phyloP scores from a whole-genome alignment of 202 grass and related monocot species.

The Thinopyrum obtusiflorum region DNA sequence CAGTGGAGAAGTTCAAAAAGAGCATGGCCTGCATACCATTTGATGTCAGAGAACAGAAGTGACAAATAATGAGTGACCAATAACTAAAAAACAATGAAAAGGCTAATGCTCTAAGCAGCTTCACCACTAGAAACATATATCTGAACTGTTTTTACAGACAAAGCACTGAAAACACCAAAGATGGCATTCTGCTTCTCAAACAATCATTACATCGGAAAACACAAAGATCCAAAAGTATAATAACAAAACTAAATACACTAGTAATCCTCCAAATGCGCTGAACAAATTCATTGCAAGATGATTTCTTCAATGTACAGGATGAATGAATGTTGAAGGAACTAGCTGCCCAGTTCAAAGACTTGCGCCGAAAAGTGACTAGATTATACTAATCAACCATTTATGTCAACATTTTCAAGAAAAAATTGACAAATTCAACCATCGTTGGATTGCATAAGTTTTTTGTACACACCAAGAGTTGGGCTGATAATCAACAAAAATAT shows the following conservation, averaged over 20 bases:
- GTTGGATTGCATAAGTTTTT: background rate
- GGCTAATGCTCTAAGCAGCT: background rate
- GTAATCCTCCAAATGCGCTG: background rate
- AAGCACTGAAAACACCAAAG: background rate
- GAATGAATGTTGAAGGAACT: background rate
- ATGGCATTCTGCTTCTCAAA: background rate
- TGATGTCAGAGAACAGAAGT: conserved; percentile 18
- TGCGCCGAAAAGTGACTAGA: background rate
- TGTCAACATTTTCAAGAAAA: background rate
- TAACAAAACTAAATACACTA: background rate
- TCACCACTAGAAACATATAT: background rate
- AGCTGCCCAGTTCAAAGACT: background rate
- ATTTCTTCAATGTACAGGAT: background rate
- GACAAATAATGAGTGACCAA: conserved; percentile 7
- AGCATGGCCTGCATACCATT: conserved; percentile 65
- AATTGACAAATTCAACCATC: background rate
- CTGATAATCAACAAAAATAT: background rate
- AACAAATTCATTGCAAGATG: background rate
- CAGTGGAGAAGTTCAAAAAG: conserved; percentile 75
- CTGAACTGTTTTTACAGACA: background rate
- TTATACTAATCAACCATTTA: background rate
- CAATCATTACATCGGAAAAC: background rate
- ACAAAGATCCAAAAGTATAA: background rate
- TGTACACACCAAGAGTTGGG: background rate
- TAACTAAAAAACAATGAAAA: background rate